Evolutionary conservation across 2,329 filamentous ascomycete species (phyloP), one percentile per base, ranked within the genome.

Genomic region (Ascochyta koolunga): DNA sequence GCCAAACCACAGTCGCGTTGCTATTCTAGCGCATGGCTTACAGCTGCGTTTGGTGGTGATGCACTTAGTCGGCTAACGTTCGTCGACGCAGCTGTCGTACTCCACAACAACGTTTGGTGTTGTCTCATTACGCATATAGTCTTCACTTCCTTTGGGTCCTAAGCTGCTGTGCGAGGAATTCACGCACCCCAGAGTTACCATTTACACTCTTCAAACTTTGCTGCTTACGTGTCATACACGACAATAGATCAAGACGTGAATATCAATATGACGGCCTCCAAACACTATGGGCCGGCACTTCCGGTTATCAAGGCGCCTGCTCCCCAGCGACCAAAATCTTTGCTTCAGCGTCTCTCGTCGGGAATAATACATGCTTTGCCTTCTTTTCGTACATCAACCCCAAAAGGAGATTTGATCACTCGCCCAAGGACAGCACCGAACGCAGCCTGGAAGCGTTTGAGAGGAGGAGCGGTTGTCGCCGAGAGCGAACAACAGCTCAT

Each of bases 291-390:
- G 24, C 19, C 11, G 33, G 6, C 36, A 6, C 8, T 18, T 11
- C 24, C 35, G n/a, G 1, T 48, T 27, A 29, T 40, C 8, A 40
- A 25, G n/a, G 45, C 56, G 16, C 39, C 32, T 35, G 19, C 8
- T 2, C 46, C 50, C 16, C 55, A 59, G 8, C 58, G 56, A 27
- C 50, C 63, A 13, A 55, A 50, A 21, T 53, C 45, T 4, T 21
- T 68, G 2, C 29, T 62, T 8, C 60, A 62, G 25, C 61, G 55
- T 16, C 33, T 66, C 10, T 67, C 65, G 2, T 60, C 60, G 2
- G 35, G 56, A 4, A 32, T 67, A 1, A 37, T 45, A 33, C 55
- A 46, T 13, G 40, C 60, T 5, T 16, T 60, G 29, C 40, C 57
- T 18, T 38, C 58, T 33, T 39, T 50, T 15, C 58, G 49, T 31